A percentile compares a stretch with the other conserved stretches of the same genome.
Evolutionary conservation across 257 asterid species (phyloP).

Genomic region (Solanum chilense): DNA sequence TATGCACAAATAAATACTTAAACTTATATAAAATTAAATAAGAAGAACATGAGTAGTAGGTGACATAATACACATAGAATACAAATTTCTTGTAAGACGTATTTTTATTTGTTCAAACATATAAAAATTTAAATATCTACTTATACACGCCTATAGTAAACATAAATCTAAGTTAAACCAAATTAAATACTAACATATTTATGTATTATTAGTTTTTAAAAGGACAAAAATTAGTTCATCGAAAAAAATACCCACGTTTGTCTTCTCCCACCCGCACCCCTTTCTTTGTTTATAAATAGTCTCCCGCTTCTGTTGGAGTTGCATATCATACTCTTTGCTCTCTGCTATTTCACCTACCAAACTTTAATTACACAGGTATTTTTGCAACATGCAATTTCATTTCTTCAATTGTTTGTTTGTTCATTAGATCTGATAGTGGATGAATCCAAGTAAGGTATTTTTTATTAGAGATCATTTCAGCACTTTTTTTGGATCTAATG

Average conservation of each 20-base stretch:
- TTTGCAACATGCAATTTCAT: not conserved
- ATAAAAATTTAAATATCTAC: too few relatives aligned
- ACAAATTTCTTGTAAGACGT: not conserved
- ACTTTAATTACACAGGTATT: not conserved
- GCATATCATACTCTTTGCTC: not conserved
- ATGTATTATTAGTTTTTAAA: too few relatives aligned
- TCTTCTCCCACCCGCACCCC: not conserved
- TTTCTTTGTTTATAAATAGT: not conserved
- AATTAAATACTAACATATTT: too few relatives aligned
- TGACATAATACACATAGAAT: too few relatives aligned
- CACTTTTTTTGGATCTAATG: not conserved
- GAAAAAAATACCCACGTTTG: not conserved
- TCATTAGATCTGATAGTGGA: not conserved
- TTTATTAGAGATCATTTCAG: too few relatives aligned
- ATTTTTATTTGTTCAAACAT: too few relatives aligned
- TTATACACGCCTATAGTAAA: fast-evolving
- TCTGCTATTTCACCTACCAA: not conserved
- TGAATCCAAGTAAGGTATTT: not conserved
- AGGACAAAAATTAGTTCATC: not conserved
- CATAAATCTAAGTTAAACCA: too few relatives aligned
- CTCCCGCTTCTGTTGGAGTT: not conserved
- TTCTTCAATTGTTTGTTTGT: not conserved
- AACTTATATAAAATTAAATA: too few relatives aligned
- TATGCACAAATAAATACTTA: too few relatives aligned
- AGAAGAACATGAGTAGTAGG: too few relatives aligned